Base-by-base conservation (phyloP, 2,329 filamentous ascomycete species). In the Paecilomyces niveus region DNA sequence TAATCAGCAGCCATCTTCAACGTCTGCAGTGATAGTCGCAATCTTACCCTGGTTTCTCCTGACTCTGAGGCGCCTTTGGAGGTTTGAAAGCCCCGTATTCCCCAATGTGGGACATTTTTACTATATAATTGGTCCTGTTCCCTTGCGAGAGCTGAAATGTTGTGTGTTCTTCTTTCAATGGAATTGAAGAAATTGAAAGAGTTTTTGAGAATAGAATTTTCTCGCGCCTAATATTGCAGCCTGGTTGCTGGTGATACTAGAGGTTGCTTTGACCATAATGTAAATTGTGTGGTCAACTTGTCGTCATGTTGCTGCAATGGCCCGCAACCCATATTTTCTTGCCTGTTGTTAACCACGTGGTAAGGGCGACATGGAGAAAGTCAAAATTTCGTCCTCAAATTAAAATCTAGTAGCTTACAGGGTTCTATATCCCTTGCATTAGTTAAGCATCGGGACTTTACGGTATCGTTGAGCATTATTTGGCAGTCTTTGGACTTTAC, bases 11-110 rank as follows among this genome's bases (percentile, higher is more conserved):
- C 26, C 11, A 3, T n/a, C 8, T 21, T 52, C 7, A 15, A 24
- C 5, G 15, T 2, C 10, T 51, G 0, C n/a, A 39, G 58, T 45
- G 22, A 45, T 18, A n/a, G 10, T 15, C 10, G 18, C 11, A n/a
- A 6, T 24, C 62, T 54, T 55, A 71, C 68, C 68, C 68, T 11
- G 69, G 69, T 24, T 69, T 71, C 6, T 55, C 4, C 53, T 71
- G 69, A 49, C 63, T 63, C 52, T 70, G 67, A 33, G 61, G 54
- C 26, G 45, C 54, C 32, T 63, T 57, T 1, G 67, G 66, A 39
- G 62, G 49, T 35, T 67, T 59, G 59, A 70, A 70, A 18, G 54
- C 29, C 9, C 67, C 68, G 31, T 62, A 61, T 39, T 66, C 58
- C 31, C 65, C 65, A 59, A 65, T 67, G 54, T 59, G 51, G 54